Evolutionary conservation across 2,329 filamentous ascomycete genomes (phyloP).

Genomic region (Fonsecaea erecta): DNA sequence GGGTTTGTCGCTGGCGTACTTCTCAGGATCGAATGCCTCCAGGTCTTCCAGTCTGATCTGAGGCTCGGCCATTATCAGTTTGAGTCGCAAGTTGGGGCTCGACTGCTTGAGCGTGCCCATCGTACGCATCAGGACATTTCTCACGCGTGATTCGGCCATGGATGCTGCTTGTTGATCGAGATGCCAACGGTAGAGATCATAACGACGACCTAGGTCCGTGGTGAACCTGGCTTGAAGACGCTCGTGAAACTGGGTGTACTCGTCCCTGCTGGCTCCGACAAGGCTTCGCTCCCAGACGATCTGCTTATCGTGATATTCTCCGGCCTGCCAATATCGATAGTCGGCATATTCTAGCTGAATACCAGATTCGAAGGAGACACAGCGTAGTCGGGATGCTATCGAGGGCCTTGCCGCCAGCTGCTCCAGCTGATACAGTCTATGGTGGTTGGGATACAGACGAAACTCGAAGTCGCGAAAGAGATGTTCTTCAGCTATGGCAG

Average conservation of each 20-base stretch:
- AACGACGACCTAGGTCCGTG: slow-evolving; percentile 20
- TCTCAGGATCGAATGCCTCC: slow-evolving; percentile 25
- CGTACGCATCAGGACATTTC: slow-evolving; percentile 14
- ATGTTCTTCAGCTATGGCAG: slow-evolving; percentile 21
- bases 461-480: slow-evolving; percentile 35
- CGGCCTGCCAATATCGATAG: slow-evolving; percentile 33
- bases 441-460: slow-evolving; percentile 28
- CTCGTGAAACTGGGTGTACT: slow-evolving; percentile 29
- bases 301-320: slow-evolving; percentile 28
- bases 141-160: slow-evolving; percentile 20
- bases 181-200: slow-evolving; percentile 34
- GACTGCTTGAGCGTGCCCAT: slow-evolving; percentile 18
- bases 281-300: slow-evolving; percentile 23
- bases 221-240: slow-evolving; percentile 31
- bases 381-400: slow-evolving; percentile 26
- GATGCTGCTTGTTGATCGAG: slow-evolving; percentile 31
- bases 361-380: slow-evolving; percentile 29
- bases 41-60: slow-evolving; percentile 32
- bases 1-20: slow-evolving; percentile 22
- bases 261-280: slow-evolving; percentile 14
- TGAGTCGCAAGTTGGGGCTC: slow-evolving; percentile 21
- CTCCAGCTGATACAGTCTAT: slow-evolving; percentile 25
- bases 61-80: slow-evolving; percentile 33
- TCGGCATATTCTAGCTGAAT: slow-evolving; percentile 34
- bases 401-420: slow-evolving; percentile 23